A percentile compares a stretch with the other conserved stretches of the same genome.
Evolutionary conservation across 306 rosid genomes (phyloP).

Genomic region (Trifolium subterraneum): DNA sequence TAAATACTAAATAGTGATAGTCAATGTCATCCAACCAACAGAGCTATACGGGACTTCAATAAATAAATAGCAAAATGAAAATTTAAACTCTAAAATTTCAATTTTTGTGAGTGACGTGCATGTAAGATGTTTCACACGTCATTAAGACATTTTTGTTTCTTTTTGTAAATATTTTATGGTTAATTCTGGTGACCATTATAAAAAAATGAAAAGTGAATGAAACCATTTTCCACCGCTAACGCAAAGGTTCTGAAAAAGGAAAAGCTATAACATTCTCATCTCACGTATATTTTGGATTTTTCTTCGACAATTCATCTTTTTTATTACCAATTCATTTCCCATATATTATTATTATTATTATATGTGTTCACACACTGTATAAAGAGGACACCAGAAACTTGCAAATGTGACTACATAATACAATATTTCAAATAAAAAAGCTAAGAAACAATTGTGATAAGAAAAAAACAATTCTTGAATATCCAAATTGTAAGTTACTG

Average conservation of each 20-base stretch:
- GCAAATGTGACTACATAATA: no score
- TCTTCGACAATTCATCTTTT: background rate
- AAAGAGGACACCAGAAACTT: constrained; percentile 4
- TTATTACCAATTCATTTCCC: constrained; percentile 9
- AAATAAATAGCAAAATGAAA: background rate
- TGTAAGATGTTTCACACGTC: constrained; percentile 34
- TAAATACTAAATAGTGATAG: no score
- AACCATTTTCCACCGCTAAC: constrained; percentile 46
- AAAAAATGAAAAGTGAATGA: constrained; percentile 24
- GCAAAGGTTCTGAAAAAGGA: constrained; percentile 43
- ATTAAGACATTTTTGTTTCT: background rate
- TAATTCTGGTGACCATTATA: constrained; percentile 8
- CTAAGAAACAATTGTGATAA: background rate
- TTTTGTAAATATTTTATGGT: constrained; percentile 11
- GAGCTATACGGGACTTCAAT: no score
- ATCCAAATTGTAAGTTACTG: no score
- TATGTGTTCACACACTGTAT: background rate
- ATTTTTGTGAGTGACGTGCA: constrained; percentile 24
- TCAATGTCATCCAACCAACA: no score
- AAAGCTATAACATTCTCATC: constrained; percentile 35
- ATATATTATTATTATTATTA: background rate
- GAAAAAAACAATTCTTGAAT: no score
- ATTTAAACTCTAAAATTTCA: background rate
- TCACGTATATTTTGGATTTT: constrained; percentile 43
- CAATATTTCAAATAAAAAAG: no score